phyloP scores from a whole-genome alignment of 371 early-diverging fungal genomes.

The Batrachochytrium dendrobatidis region DNA sequence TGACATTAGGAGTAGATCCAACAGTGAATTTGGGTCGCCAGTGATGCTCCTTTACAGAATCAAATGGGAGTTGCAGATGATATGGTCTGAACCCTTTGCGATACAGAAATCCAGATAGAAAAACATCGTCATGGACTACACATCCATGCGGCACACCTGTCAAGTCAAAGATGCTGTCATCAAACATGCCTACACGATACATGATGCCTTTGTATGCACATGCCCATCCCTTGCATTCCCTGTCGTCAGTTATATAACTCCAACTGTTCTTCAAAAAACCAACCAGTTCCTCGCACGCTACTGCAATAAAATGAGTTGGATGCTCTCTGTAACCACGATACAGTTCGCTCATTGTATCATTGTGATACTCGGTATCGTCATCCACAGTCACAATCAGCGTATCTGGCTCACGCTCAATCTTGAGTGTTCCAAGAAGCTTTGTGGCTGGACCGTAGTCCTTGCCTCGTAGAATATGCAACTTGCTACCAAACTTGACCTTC shows the following conservation, averaged over 20 bases:
- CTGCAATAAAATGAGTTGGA: background rate
- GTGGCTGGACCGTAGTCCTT: conserved; percentile 19
- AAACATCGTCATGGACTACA: conserved; percentile 25
- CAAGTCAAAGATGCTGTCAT: conserved; percentile 12
- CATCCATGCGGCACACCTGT: conserved; percentile 13
- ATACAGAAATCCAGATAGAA: conserved; percentile 18
- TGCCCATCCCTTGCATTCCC: conserved; percentile 18
- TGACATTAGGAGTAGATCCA: conserved; percentile 9
- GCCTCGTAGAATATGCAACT: background rate
- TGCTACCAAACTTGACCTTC: background rate
- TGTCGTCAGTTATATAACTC: background rate
- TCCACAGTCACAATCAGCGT: conserved; percentile 21
- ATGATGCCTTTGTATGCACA: conserved; percentile 18
- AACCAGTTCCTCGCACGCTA: background rate
- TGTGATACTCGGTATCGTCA: conserved; percentile 19
- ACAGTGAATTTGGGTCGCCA: conserved; percentile 10
- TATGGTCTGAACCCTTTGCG: conserved; percentile 12
- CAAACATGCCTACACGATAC: conserved; percentile 16
- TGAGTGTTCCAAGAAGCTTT: conserved; percentile 13
- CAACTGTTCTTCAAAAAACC: conserved; percentile 16
- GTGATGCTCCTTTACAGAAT: conserved; percentile 6
- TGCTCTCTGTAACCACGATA: conserved; percentile 9
- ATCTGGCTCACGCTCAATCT: conserved; percentile 13
- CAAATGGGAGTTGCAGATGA: conserved; percentile 13
- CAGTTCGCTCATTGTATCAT: conserved; percentile 7